Evolutionary conservation across 2,329 filamentous ascomycete species (phyloP).

Genomic region (Alternaria atra): DNA sequence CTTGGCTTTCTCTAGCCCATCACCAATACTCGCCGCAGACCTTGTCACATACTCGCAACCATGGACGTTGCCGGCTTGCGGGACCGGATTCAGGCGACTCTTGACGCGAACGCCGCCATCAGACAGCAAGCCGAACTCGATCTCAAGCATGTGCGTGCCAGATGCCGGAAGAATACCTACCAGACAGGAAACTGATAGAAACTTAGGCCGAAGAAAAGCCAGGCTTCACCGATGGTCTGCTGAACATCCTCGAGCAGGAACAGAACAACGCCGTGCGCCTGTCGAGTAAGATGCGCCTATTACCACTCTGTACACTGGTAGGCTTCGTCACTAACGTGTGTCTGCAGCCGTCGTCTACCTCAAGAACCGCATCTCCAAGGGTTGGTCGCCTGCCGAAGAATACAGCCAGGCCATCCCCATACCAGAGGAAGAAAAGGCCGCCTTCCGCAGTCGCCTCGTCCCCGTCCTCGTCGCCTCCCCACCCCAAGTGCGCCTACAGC

Average conservation of each 20-base stretch:
- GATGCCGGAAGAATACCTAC: conserved; percentile 13
- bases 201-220: conserved; percentile 84
- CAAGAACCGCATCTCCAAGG: conserved; percentile 95
- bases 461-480: conserved; percentile 85
- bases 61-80: conserved; percentile 81
- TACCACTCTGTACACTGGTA: neutral
- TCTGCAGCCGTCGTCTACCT: conserved; percentile 88
- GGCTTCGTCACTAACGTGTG: conserved; percentile 32
- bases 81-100: conserved; percentile 78
- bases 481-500: conserved; percentile 85
- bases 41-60: conserved; percentile 39
- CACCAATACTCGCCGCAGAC: conserved; percentile 20
- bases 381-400: conserved; percentile 84
- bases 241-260: conserved; percentile 90
- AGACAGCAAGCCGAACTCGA: conserved; percentile 81
- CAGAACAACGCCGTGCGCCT: conserved; percentile 85
- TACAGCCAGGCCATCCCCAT: conserved; percentile 77
- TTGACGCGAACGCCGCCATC: conserved; percentile 77
- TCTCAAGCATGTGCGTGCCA: conserved; percentile 75
- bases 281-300: conserved; percentile 71
- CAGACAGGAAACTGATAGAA: conserved; percentile 36
- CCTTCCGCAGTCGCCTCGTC: conserved; percentile 86
- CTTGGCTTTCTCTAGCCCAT: conserved; percentile 13
- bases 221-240: conserved; percentile 88
- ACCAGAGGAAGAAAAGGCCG: conserved; percentile 86